A percentile compares a stretch with the other conserved stretches of the same genome.
Evolutionary conservation across 768 basidiomycete genomes (phyloP).

Genomic region (Chalciporus piperatus): DNA sequence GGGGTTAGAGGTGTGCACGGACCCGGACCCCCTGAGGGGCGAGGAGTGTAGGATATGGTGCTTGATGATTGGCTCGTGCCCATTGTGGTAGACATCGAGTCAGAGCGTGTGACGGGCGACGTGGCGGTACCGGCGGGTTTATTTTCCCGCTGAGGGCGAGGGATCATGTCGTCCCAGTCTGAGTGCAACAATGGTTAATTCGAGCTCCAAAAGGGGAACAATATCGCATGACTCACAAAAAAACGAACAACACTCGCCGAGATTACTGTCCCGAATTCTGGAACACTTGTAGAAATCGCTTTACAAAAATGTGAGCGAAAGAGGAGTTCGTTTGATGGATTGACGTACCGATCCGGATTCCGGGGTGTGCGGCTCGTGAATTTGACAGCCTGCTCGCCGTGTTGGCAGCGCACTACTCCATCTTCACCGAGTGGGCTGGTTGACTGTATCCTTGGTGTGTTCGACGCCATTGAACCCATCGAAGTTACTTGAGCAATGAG

Average conservation of each 20-base stretch:
- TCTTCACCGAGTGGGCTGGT: constrained; percentile 27
- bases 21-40: not conserved
- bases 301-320: not conserved
- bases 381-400: constrained; percentile 23
- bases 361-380: constrained; percentile 27
- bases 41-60: not conserved
- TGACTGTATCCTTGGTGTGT: constrained; percentile 12
- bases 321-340: not conserved
- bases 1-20: constrained; percentile 3
- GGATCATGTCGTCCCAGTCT: constrained; percentile 35
- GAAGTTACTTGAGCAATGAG: not conserved
- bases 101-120: not conserved
- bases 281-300: constrained; percentile 41
- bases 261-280: not conserved
- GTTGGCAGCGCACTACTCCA: constrained; percentile 36
- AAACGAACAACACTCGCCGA: constrained; percentile 24
- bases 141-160: not conserved
- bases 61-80: not conserved
- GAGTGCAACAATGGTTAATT: not conserved
- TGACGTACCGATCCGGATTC: constrained; percentile 38
- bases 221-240: constrained; percentile 31
- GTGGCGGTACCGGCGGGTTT: not conserved
- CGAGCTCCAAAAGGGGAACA: not conserved
- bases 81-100: not conserved
- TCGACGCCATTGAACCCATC: constrained; percentile 6